Percentiles rank a stretch among this genome's conserved stretches.
Evolutionary conservation across 1,139 yeast species (phyloP).

Genomic region (Blastobotrys proliferans): DNA sequence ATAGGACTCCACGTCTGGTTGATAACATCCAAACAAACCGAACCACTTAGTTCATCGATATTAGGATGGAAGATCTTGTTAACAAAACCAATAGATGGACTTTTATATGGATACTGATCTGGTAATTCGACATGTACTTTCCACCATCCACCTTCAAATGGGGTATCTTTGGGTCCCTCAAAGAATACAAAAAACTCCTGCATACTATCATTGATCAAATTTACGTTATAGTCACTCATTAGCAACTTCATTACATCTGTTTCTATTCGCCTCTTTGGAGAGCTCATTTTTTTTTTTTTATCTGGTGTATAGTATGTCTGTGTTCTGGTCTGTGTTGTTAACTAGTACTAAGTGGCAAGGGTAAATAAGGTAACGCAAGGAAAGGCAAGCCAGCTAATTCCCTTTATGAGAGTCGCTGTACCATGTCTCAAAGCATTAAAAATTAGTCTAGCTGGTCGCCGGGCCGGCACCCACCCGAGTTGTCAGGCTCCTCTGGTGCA

Average conservation of each 20-base stretch:
- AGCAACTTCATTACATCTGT: conserved; percentile 96
- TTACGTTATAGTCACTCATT: conserved; percentile 93
- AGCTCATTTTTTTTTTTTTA: too few species aligned
- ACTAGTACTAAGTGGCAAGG: background rate
- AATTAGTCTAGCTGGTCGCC: too few species aligned
- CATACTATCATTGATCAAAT: conserved; percentile 79
- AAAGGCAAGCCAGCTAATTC: too few species aligned
- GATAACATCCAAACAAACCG: conserved; percentile 93
- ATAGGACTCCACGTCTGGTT: conserved; percentile 99
- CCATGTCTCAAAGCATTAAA: too few species aligned
- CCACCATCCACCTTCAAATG: conserved; percentile 91
- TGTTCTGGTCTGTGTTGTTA: too few species aligned
- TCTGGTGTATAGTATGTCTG: too few species aligned
- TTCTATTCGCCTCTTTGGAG: conserved; percentile 85
- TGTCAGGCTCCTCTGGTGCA: too few species aligned
- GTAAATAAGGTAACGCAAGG: background rate
- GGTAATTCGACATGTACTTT: conserved; percentile 90
- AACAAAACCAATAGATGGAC: conserved; percentile 92
- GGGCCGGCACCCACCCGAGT: too few species aligned
- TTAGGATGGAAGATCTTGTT: conserved; percentile 94
- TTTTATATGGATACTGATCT: conserved; percentile 90
- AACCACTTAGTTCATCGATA: conserved; percentile 68
- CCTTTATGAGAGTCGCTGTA: too few species aligned
- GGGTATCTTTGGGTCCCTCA: conserved; percentile 83
- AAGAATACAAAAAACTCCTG: conserved; percentile 87